These are phyloP conservation scores for Epichloe hybrida DNA, from an alignment of 2,329 filamentous ascomycete genomes.

Conservation along the genomic window DNA sequence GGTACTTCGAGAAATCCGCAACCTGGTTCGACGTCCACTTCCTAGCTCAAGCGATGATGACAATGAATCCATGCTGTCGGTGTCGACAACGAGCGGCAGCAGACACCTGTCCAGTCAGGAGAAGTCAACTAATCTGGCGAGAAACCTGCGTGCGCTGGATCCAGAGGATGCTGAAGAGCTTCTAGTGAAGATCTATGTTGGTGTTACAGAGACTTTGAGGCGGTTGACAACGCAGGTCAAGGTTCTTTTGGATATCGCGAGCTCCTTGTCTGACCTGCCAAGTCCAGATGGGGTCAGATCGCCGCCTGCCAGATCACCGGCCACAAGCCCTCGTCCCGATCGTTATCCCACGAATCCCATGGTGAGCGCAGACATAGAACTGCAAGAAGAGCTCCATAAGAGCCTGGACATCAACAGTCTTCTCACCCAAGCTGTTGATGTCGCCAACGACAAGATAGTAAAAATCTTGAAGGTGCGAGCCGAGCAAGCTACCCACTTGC, in stretches of 20 bases:
- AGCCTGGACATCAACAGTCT: slow-evolving; percentile 66
- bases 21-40: slow-evolving; percentile 68
- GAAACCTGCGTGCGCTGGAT: slow-evolving; percentile 76
- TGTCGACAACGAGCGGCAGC: slow-evolving; percentile 60
- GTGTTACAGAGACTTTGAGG: slow-evolving; percentile 74
- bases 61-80: slow-evolving; percentile 75
- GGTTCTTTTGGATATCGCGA: slow-evolving; percentile 86
- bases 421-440: slow-evolving; percentile 66
- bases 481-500: slow-evolving; percentile 56
- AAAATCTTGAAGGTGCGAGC: slow-evolving; percentile 66
- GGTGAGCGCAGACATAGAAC: slow-evolving; percentile 24
- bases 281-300: slow-evolving; percentile 30
- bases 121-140: slow-evolving; percentile 75
- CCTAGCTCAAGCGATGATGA: slow-evolving; percentile 93
- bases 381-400: slow-evolving; percentile 65
- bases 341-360: slow-evolving; percentile 13
- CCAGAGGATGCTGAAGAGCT: slow-evolving; percentile 74
- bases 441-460: slow-evolving; percentile 62
- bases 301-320: slow-evolving; percentile 35
- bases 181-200: slow-evolving; percentile 69
- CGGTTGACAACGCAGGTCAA: slow-evolving; percentile 85
- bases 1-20: slow-evolving; percentile 73
- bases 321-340: slow-evolving; percentile 35
- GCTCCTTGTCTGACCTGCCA: slow-evolving; percentile 42
- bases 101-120: slow-evolving; percentile 66